Evolutionary conservation across 2,329 filamentous ascomycete species (phyloP).

Genomic region (Coniochaeta hoffmannii): DNA sequence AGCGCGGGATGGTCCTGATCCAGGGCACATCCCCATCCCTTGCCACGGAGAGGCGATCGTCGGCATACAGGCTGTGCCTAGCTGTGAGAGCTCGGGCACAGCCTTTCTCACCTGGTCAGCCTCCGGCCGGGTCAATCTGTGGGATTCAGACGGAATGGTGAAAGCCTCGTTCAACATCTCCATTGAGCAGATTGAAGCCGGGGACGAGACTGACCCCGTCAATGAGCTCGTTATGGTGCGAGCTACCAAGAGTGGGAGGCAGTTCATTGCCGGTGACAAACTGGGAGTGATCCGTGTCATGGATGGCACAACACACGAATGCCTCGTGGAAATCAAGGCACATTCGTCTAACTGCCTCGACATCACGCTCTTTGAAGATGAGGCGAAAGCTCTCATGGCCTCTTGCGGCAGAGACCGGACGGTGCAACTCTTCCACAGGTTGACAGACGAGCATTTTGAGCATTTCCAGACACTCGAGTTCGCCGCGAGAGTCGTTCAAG

Average conservation of each 20-base stretch:
- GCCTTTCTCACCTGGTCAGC: slow-evolving; percentile 87
- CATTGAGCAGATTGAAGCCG: slow-evolving; percentile 53
- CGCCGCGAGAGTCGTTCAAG: slow-evolving; percentile 72
- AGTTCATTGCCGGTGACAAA: slow-evolving; percentile 78
- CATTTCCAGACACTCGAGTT: slow-evolving; percentile 93
- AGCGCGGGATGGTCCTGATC: slow-evolving; percentile 26
- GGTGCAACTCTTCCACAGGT: slow-evolving; percentile 76
- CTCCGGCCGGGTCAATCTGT: slow-evolving; percentile 73
- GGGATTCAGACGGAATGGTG: slow-evolving; percentile 66
- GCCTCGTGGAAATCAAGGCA: slow-evolving; percentile 68
- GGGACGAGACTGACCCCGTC: slow-evolving; percentile 40
- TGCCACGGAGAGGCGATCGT: slow-evolving; percentile 59
- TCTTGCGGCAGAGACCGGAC: slow-evolving; percentile 84
- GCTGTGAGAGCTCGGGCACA: slow-evolving; percentile 53
- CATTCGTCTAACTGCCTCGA: slow-evolving; percentile 81
- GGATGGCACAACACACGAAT: slow-evolving; percentile 53
- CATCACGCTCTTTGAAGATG: slow-evolving; percentile 63
- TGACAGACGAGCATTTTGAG: slow-evolving; percentile 52
- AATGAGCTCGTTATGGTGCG: slow-evolving; percentile 56
- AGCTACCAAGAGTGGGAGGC: slow-evolving; percentile 52
- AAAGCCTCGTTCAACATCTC: slow-evolving; percentile 58
- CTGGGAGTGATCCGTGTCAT: slow-evolving; percentile 73
- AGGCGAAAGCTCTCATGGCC: slow-evolving; percentile 60
- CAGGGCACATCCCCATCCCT: slow-evolving; percentile 47
- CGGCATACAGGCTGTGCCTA: slow-evolving; percentile 62